Percentiles rank a stretch among this genome's conserved stretches.
Conservation (phyloP, 768 basidiomycete species). For the Mycena polygramma region DNA sequence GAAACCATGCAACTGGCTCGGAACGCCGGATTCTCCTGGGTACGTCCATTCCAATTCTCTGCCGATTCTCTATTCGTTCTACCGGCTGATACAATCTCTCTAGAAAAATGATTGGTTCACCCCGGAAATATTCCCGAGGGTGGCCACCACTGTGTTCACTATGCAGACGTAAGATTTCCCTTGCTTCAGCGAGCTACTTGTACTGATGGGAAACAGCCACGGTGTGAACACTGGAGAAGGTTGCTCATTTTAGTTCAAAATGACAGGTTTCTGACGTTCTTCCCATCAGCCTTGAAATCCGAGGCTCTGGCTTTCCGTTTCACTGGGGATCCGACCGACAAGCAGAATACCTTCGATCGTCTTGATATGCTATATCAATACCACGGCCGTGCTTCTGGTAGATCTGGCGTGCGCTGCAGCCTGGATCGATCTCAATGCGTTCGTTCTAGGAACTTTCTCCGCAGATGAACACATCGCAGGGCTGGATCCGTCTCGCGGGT, state of each 20-base stretch:
- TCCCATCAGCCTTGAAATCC: constrained; percentile 51
- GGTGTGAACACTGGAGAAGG: constrained; percentile 57
- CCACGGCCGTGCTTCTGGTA: constrained; percentile 55
- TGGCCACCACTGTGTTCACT: constrained; percentile 44
- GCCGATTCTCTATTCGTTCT: neutral
- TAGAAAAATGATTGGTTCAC: constrained; percentile 56
- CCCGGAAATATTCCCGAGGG: constrained; percentile 51
- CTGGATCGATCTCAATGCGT: neutral
- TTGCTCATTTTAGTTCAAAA: constrained; percentile 6
- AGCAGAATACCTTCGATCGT: constrained; percentile 54
- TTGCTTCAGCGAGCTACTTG: neutral
- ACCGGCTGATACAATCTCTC: neutral
- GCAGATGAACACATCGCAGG: constrained; percentile 58
- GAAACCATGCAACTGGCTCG: constrained; percentile 58
- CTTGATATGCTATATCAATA: constrained; percentile 54
- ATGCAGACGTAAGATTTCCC: constrained; percentile 48
- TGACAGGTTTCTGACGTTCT: constrained; percentile 30
- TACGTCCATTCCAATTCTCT: neutral
- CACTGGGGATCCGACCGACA: constrained; percentile 54
- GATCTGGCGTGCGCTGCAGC: neutral
- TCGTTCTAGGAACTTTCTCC: constrained; percentile 51
- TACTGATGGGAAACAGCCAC: constrained; percentile 44
- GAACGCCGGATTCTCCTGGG: constrained; percentile 55
- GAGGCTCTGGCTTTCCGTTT: constrained; percentile 59
- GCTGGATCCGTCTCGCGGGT: constrained; percentile 58